Evolutionary conservation across 345 rosid genomes (phyloP).

Genomic region (Sapria himalayana): DNA sequence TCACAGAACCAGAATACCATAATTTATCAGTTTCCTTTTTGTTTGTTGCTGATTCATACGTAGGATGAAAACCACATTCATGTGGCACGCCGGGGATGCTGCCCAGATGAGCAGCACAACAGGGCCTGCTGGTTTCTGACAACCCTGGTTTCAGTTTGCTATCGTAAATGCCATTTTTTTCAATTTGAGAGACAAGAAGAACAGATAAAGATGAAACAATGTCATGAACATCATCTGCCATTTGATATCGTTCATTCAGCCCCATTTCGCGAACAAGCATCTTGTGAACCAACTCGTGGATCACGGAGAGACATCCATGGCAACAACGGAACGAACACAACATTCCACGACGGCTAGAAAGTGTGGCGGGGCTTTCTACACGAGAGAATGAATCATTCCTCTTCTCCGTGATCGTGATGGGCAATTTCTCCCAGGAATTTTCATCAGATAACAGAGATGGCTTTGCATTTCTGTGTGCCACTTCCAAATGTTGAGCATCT

Average conservation of each 20-base stretch:
- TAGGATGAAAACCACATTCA: slow-evolving; percentile 43
- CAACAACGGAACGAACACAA: slow-evolving; percentile 54
- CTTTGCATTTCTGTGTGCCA: slow-evolving; percentile 1
- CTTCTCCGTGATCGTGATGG: slow-evolving; percentile 8
- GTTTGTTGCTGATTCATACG: slow-evolving; percentile 10
- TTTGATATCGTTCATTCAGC: slow-evolving; percentile 15
- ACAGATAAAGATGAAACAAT: slow-evolving; percentile 47
- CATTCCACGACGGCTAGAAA: slow-evolving; percentile 14
- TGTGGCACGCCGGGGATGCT: slow-evolving; percentile 11
- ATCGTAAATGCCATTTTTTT: slow-evolving; percentile 23
- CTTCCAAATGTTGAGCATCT: slow-evolving; percentile 8
- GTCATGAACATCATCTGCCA: slow-evolving; percentile 47
- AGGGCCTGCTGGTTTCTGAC: slow-evolving; percentile 11
- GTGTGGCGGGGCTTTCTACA: slow-evolving; percentile 8
- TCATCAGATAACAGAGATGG: too few relatives aligned
- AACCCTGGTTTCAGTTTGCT: too few relatives aligned
- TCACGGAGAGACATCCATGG: slow-evolving; percentile 27
- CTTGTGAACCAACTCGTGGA: slow-evolving; percentile 29
- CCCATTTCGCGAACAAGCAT: slow-evolving; percentile 25
- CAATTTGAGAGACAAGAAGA: slow-evolving; percentile 37
- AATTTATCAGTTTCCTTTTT: slow-evolving; percentile 12
- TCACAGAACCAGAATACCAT: slow-evolving; percentile 11
- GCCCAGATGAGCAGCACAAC: slow-evolving; percentile 12
- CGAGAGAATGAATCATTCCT: slow-evolving; percentile 5
- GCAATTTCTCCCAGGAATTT: slow-evolving; percentile 8